These are phyloP conservation scores for Stylonectria norvegica DNA, from an alignment of 2,329 filamentous ascomycete genomes.

Conservation along the genomic window DNA sequence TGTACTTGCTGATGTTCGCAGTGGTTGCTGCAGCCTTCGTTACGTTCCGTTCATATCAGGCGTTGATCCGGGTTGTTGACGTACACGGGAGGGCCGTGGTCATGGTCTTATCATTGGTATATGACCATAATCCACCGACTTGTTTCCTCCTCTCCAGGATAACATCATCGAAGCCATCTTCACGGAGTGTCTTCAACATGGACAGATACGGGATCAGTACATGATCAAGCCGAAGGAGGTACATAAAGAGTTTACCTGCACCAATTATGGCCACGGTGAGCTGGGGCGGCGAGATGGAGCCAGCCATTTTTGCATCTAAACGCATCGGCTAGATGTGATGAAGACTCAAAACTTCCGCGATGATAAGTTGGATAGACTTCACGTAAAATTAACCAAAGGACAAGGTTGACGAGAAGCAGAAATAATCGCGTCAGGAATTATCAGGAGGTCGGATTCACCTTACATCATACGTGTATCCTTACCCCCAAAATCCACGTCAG, in stretches of 20 bases:
- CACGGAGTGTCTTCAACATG: constrained; percentile 38
- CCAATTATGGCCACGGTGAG: constrained; percentile 24
- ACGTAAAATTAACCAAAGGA: no score
- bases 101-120: constrained; percentile 33
- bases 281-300: constrained; percentile 24
- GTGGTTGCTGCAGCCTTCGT: constrained; percentile 22
- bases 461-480: no score
- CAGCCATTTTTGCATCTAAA: not conserved
- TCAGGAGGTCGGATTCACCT: no score
- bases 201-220: constrained; percentile 30
- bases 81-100: constrained; percentile 34
- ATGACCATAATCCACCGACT: constrained; percentile 44
- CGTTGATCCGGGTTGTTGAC: constrained; percentile 5
- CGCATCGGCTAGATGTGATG: no score
- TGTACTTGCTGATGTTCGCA: constrained; percentile 38
- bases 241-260: constrained; percentile 10
- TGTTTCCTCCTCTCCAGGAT: constrained; percentile 37
- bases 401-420: no score
- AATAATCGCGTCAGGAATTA: no score
- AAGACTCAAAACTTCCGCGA: no score
- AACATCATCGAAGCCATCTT: constrained; percentile 42
- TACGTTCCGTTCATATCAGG: constrained; percentile 1
- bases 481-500: no score
- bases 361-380: no score
- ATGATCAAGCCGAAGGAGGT: not conserved